Conservation (phyloP, 2,329 filamentous ascomycete species). For the Aspergillus sp. region DNA sequence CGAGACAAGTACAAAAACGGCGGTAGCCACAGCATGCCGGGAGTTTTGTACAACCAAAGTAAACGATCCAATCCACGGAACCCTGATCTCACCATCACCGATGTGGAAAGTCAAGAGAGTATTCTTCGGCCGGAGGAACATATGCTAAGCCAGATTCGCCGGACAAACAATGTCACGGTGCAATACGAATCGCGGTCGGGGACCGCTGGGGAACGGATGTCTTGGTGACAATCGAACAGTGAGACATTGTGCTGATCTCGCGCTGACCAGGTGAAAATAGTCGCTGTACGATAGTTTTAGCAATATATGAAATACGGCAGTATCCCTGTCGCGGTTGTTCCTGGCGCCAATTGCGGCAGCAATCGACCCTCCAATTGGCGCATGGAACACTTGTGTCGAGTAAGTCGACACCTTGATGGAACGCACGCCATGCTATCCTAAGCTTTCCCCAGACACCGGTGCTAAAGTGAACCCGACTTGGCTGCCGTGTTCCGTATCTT, state of each 20-base stretch:
- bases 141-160: conserved; percentile 9
- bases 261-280: no score
- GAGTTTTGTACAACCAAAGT: not conserved
- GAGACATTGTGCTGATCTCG: not conserved
- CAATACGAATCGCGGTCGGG: conserved; percentile 11
- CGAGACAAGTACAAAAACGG: conserved; percentile 5
- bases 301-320: no score
- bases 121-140: conserved; percentile 9
- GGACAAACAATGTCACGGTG: conserved; percentile 16
- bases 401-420: no score
- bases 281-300: no score
- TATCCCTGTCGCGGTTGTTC: no score
- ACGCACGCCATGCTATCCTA: no score
- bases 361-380: no score
- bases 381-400: no score
- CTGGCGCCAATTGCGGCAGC: not conserved
- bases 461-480: no score
- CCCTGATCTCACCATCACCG: not conserved
- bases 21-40: conserved; percentile 1
- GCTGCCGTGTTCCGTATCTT: no score
- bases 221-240: not conserved
- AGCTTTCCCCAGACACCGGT: no score
- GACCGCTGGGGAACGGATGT: not conserved
- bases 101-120: conserved; percentile 14
- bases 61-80: conserved; percentile 3